Base-by-base conservation (phyloP, 2,329 filamentous ascomycete genomes). In the Laburnicola sp. region DNA sequence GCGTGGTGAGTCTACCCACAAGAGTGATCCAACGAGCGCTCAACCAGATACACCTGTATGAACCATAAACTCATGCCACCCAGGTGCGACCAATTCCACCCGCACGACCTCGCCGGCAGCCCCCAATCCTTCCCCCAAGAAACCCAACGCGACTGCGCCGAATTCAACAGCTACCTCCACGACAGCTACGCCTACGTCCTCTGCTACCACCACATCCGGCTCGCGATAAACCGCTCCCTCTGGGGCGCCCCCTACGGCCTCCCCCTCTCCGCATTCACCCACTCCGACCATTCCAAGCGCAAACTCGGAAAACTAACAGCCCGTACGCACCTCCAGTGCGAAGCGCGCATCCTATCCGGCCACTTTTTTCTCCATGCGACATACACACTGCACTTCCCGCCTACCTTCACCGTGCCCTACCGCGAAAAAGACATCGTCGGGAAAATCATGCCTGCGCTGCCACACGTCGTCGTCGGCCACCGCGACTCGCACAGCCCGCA, bases 11-110 rank as follows among this genome's bases (percentile, higher is more conserved):
- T 30, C 28, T 6, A 30, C 16, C 16, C 16, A 16, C 16, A 16
- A 16, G 16, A 16, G 16, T 16, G 16, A 16, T 16, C 16, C 16
- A 16, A 16, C 16, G 16, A 16, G 16, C 16, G 16, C 16, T 16
- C 16, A 16, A 16, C 16, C 16, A 16, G 16, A 16, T 16, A 16
- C 16, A 16, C 16, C 16, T 16, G 16, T 16, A 16, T 16, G 16
- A 16, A 16, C 16, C 16, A 16, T 16, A 16, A 16, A 16, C 16
- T 16, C 16, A 16, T 16, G 28, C 28, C 28, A 30, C 28, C 28
- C 28, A 30, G 28, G 28, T 71, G 68, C 53, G 65, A 69, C 32
- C 58, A 44, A 26, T 71, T 71, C 52, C 68, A 71, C 27, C 6
- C 36, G 0, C 65, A 50, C 9, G 43, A 54, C 1, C 10, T 43